Conservation (phyloP, 306 rosid species). For the Castanopsis chinensis region DNA sequence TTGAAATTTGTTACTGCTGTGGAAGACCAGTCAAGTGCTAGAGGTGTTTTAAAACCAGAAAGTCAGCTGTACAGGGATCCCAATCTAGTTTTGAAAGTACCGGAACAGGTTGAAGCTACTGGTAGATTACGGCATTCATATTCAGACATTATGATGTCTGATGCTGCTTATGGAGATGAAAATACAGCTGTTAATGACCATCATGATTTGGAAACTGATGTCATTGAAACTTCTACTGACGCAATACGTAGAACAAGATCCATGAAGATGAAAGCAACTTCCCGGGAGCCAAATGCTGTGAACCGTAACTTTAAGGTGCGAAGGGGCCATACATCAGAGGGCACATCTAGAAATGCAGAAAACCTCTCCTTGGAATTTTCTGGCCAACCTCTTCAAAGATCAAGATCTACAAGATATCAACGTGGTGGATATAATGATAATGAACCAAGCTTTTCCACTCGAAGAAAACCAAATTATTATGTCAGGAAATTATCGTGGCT, state of each 20-base stretch:
- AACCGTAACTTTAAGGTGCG: conserved; percentile 36
- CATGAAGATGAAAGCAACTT: conserved; percentile 44
- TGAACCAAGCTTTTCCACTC: conserved; percentile 35
- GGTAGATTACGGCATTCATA: conserved; percentile 27
- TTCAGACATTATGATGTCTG: conserved; percentile 24
- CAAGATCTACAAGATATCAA: conserved; percentile 48
- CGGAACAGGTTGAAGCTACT: conserved; percentile 34
- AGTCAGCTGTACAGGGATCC: conserved; percentile 34
- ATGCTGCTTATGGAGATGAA: conserved; percentile 20
- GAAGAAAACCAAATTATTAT: conserved; percentile 36
- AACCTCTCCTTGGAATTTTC: conserved; percentile 29
- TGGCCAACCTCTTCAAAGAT: conserved; percentile 42
- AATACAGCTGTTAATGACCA: conserved; percentile 20
- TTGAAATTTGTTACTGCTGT: conserved; percentile 36
- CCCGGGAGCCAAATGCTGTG: conserved; percentile 37
- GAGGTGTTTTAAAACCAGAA: conserved; percentile 32
- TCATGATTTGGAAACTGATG: conserved; percentile 32
- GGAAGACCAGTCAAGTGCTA: conserved; percentile 31
- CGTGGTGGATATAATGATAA: conserved; percentile 24
- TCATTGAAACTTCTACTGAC: conserved; percentile 33
- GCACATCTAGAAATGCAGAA: conserved; percentile 39
- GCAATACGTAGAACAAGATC: conserved; percentile 52
- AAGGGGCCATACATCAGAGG: conserved; percentile 37
- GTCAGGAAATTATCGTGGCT: conserved; percentile 68
- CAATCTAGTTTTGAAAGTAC: conserved; percentile 24